A percentile compares a stretch with the other conserved stretches of the same genome.
These are phyloP conservation scores for Backusella sp. DNA, from an alignment of 192 early-diverging fungal genomes.

Conservation along the genomic window DNA sequence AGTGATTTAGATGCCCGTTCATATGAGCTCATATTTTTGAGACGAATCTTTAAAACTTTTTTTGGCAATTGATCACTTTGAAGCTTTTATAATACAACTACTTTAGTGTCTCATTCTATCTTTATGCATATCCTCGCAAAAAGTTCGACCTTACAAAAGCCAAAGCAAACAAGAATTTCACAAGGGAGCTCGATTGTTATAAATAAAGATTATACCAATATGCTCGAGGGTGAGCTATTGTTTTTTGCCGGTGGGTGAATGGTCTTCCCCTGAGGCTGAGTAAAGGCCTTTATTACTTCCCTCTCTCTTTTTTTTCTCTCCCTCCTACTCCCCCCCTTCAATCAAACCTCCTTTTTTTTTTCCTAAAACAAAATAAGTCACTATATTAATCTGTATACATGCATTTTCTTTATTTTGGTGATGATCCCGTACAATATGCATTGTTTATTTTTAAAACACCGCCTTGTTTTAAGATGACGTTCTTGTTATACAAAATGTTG, in stretches of 20 bases:
- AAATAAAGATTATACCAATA: background rate
- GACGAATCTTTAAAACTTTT: background rate
- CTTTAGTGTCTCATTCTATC: background rate
- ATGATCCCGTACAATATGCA: background rate
- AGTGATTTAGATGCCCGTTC: background rate
- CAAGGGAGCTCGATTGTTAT: no score
- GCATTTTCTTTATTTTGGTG: background rate
- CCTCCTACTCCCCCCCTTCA: background rate
- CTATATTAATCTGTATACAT: background rate
- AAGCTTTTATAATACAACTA: background rate
- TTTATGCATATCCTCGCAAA: background rate
- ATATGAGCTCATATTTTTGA: background rate
- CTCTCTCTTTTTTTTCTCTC: background rate
- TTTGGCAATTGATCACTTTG: background rate
- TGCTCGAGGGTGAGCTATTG: background rate
- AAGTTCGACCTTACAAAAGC: background rate
- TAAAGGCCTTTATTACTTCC: background rate
- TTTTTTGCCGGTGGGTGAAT: background rate
- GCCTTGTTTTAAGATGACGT: background rate
- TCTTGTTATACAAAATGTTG: background rate
- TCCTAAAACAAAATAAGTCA: background rate
- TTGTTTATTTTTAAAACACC: background rate
- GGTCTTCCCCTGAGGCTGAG: background rate
- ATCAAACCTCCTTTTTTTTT: background rate
- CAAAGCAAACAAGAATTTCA: no score